Evolutionary conservation across 768 basidiomycete genomes (phyloP).

Genomic region (Tulasnella sp.): DNA sequence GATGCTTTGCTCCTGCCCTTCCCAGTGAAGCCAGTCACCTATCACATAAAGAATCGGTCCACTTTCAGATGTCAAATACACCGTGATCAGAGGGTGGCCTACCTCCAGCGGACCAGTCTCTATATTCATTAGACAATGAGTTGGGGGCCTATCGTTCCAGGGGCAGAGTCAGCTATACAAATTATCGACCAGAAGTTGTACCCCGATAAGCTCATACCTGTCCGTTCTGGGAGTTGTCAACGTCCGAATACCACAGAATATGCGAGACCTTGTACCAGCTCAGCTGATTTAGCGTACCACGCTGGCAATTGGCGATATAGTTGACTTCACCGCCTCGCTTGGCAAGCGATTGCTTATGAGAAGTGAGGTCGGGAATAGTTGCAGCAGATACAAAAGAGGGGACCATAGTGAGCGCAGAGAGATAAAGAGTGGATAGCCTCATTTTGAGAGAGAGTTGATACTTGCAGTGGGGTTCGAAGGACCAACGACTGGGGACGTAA

Average conservation of each 20-base stretch:
- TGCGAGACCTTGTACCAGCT: neutral
- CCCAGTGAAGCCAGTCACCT: neutral
- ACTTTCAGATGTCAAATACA: neutral
- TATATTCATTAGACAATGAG: neutral
- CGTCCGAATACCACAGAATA: neutral
- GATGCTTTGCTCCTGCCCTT: neutral
- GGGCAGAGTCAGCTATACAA: too few species aligned
- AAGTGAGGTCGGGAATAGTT: neutral
- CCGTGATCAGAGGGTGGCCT: neutral
- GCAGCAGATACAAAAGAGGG: neutral
- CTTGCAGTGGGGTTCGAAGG: too few species aligned
- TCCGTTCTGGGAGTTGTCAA: neutral
- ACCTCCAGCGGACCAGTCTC: neutral
- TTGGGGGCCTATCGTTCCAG: neutral
- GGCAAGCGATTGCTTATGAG: neutral
- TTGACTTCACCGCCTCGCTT: neutral
- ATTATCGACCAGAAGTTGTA: too few species aligned
- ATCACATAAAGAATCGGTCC: neutral
- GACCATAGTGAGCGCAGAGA: neutral
- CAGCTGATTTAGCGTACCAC: neutral
- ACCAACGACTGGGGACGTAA: too few species aligned
- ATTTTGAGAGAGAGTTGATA: neutral
- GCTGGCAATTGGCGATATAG: neutral
- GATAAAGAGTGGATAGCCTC: neutral
- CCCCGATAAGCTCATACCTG: neutral